phyloP scores from a whole-genome alignment of 768 basidiomycete genomes.

The Dictyophora rubrovolvata region DNA sequence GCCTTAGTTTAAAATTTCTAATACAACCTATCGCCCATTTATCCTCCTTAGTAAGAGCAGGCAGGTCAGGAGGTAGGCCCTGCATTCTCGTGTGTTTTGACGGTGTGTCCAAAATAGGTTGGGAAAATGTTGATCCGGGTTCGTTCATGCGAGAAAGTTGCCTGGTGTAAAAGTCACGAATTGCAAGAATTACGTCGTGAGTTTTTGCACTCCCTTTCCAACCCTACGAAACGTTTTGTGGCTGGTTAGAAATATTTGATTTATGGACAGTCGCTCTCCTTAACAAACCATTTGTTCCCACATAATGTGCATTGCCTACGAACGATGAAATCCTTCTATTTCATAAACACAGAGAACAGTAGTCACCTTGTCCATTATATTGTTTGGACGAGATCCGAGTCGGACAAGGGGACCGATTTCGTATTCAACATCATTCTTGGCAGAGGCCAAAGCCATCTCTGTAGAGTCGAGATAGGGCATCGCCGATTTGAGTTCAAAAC shows the following conservation, averaged over 20 bases:
- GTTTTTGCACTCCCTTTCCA: not conserved
- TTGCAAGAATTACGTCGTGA: not conserved
- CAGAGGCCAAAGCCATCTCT: too few relatives aligned
- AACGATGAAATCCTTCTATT: not conserved
- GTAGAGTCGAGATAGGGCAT: too few relatives aligned
- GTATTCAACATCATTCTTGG: too few relatives aligned
- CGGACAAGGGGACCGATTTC: too few relatives aligned
- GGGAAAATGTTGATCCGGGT: not conserved
- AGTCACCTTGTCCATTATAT: conserved; percentile 28
- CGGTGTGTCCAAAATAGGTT: too few relatives aligned
- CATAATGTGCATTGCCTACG: not conserved
- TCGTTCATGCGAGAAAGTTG: not conserved
- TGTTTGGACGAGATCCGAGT: too few relatives aligned
- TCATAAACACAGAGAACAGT: conserved; percentile 1
- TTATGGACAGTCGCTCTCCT: too few relatives aligned
- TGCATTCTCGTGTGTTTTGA: too few relatives aligned
- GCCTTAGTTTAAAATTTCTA: not conserved
- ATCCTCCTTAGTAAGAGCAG: too few relatives aligned
- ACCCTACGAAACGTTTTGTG: not conserved
- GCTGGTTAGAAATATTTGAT: not conserved
- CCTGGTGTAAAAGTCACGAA: not conserved
- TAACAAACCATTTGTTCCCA: not conserved
- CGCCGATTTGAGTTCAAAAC: too few relatives aligned
- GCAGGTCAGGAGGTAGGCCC: too few relatives aligned
- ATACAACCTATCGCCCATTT: not conserved